These are phyloP conservation scores for Eucalyptus grandis DNA, from an alignment of 345 rosid genomes.

Conservation along the genomic window DNA sequence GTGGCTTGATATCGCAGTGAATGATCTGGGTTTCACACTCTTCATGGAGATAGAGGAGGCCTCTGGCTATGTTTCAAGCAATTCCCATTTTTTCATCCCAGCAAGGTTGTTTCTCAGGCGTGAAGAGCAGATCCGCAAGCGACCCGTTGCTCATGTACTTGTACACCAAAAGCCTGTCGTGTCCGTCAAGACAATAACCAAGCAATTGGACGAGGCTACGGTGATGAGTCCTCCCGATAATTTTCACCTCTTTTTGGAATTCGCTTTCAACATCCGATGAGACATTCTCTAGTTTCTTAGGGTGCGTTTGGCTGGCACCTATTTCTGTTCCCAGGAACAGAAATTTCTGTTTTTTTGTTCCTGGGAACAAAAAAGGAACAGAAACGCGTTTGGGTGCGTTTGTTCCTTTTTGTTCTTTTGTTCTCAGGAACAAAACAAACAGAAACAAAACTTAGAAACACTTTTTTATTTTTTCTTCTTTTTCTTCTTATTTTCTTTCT, in stretches of 20 bases:
- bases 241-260: conserved; percentile 8
- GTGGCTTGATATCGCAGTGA: conserved; percentile 18
- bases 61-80: conserved; percentile 8
- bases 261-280: not conserved
- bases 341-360: too few species aligned
- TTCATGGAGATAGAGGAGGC: conserved; percentile 6
- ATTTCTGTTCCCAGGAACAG: too few species aligned
- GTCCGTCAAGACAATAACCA: conserved; percentile 7
- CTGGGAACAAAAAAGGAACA: too few species aligned
- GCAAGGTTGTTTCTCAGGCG: not conserved
- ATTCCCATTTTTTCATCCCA: conserved; percentile 2
- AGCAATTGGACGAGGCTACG: conserved; percentile 3
- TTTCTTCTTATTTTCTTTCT: too few species aligned
- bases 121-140: conserved; percentile 6
- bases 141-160: conserved; percentile 17
- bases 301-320: too few species aligned
- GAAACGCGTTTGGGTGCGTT: too few species aligned
- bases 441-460: too few species aligned
- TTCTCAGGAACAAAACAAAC: too few species aligned
- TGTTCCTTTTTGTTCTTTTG: too few species aligned
- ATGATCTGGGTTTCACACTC: conserved; percentile 15
- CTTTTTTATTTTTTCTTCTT: too few species aligned
- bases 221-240: conserved; percentile 14
- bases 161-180: conserved; percentile 7
- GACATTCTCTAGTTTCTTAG: not conserved